phyloP scores from a whole-genome alignment of 148 eudicot genomes.

The Rheum nobile region DNA sequence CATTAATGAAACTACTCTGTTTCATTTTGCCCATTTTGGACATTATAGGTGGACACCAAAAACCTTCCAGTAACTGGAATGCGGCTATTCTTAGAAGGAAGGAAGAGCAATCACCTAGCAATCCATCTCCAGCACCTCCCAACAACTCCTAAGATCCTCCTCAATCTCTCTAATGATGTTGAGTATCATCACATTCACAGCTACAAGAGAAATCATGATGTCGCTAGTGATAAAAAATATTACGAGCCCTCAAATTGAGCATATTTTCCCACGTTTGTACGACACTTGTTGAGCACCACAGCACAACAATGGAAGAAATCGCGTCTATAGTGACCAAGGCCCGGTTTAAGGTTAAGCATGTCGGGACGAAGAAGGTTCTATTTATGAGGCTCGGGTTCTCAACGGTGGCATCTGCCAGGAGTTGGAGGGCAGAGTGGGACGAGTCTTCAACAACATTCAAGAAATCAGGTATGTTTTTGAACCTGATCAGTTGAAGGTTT shows the following conservation, averaged over 20 bases:
- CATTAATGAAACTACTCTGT: background rate
- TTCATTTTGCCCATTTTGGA: background rate
- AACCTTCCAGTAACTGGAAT: conserved; percentile 85
- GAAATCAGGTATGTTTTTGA: conserved; percentile 75
- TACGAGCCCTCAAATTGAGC: conserved; percentile 73
- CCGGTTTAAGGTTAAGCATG: conserved; percentile 72
- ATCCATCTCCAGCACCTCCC: conserved; percentile 93
- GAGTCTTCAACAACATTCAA: conserved; percentile 49
- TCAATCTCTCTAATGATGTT: conserved; percentile 38
- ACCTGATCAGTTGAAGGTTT: conserved; percentile 71
- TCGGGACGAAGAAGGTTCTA: conserved; percentile 72
- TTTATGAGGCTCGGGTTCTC: conserved; percentile 77
- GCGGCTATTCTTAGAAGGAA: conserved; percentile 83
- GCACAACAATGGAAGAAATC: conserved; percentile 21
- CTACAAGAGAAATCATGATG: conserved; percentile 33
- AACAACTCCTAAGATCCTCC: conserved; percentile 57
- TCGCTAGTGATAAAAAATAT: conserved; percentile 35
- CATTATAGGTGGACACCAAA: conserved; percentile 57
- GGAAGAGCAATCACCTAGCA: conserved; percentile 65
- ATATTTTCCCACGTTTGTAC: conserved; percentile 92
- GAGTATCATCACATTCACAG: conserved; percentile 13
- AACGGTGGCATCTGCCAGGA: conserved; percentile 46
- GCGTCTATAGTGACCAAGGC: conserved; percentile 77
- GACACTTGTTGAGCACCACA: conserved; percentile 53
- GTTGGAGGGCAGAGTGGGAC: conserved; percentile 75